These are phyloP conservation scores for Lactarius pseudohatsudake DNA, from an alignment of 768 basidiomycete genomes.

Conservation along the genomic window DNA sequence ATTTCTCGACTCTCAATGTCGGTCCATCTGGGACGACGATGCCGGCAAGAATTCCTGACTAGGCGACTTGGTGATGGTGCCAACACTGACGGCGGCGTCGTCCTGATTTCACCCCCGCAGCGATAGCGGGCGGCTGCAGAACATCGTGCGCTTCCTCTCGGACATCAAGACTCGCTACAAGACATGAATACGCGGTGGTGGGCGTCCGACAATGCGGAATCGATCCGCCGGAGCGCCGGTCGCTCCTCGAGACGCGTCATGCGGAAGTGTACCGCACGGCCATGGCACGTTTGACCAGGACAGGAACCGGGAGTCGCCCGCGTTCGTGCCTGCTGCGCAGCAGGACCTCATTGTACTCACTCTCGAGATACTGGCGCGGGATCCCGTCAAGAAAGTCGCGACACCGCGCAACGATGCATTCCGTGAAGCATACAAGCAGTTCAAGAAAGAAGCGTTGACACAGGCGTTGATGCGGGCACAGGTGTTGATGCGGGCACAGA, in stretches of 20 bases:
- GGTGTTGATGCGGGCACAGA: not conserved
- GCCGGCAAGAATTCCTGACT: too few species aligned
- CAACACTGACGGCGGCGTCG: not conserved
- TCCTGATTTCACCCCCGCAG: not conserved
- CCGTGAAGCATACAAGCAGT: not conserved
- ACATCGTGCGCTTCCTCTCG: not conserved
- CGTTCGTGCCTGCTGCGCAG: not conserved
- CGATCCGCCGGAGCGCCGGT: not conserved
- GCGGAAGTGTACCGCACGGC: not conserved
- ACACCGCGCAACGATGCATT: not conserved
- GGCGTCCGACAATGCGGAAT: not conserved
- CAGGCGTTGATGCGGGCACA: not conserved
- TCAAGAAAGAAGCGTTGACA: not conserved
- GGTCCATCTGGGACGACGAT: too few species aligned
- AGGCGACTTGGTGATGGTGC: not conserved
- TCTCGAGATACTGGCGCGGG: not conserved
- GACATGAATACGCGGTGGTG: not conserved
- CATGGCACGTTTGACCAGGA: not conserved
- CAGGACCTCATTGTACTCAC: not conserved
- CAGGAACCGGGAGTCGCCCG: not conserved
- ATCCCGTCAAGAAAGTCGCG: not conserved
- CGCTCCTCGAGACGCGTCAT: not conserved
- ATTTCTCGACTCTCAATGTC: too few species aligned
- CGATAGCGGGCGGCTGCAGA: not conserved
- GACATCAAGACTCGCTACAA: not conserved